Conservation (phyloP, 1,284 basidiomycete genomes). For the Testicularia cyperi region DNA sequence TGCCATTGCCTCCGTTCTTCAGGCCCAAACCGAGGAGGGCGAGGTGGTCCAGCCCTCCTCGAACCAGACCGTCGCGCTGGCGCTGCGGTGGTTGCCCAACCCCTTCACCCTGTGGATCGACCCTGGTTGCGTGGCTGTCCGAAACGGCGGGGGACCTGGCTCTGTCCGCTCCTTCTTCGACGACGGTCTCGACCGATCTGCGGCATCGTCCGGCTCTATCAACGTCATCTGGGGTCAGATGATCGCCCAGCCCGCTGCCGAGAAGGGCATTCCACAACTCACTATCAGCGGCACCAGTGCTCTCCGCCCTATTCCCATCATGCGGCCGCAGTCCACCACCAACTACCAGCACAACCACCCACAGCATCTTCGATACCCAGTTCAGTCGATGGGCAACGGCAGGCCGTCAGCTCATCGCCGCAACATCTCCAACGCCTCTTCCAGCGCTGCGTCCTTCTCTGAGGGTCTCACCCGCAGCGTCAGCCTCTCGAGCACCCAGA, state of each 20-base stretch:
- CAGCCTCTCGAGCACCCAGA: slow-evolving; percentile 22
- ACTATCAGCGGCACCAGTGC: slow-evolving; percentile 10
- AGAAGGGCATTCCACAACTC: slow-evolving; percentile 8
- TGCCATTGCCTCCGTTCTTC: slow-evolving; percentile 23
- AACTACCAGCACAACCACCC: no score
- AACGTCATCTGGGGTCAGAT: slow-evolving; percentile 40
- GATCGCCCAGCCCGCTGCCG: slow-evolving; percentile 3
- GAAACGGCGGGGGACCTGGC: slow-evolving; percentile 40
- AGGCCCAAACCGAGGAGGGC: slow-evolving; percentile 14
- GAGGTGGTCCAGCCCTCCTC: slow-evolving; percentile 7
- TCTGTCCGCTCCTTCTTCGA: slow-evolving; percentile 8
- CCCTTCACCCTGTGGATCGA: slow-evolving; percentile 51
- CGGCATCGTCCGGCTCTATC: slow-evolving; percentile 1
- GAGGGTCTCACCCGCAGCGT: slow-evolving; percentile 19
- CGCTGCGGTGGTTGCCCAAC: slow-evolving; percentile 20
- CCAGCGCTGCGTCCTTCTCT: slow-evolving; percentile 1
- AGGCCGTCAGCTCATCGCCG: slow-evolving; percentile 7
- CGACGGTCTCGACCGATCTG: slow-evolving; percentile 5
- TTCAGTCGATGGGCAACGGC: slow-evolving; percentile 5
- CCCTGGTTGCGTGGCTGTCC: slow-evolving; percentile 47
- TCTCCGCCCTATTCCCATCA: slow-evolving; percentile 23
- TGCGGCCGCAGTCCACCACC: no score
- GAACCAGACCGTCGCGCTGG: slow-evolving; percentile 4
- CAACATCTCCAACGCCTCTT: slow-evolving; percentile 12
- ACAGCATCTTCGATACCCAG: slow-evolving; percentile 7